Conservation (phyloP, 148 eudicot species). For the Vaccinium darrowii region DNA sequence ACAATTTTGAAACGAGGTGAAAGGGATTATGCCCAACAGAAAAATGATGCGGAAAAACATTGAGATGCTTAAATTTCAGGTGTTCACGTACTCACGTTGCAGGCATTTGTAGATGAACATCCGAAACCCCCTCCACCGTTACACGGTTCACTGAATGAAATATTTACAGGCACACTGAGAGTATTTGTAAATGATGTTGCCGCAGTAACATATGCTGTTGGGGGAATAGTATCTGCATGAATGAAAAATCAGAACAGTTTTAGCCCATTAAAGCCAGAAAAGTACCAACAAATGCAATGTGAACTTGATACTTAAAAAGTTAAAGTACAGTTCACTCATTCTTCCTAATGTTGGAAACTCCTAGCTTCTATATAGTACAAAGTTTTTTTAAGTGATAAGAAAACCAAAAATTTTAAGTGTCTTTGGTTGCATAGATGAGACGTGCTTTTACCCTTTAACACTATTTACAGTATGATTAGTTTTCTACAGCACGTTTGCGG, state of each 20-base stretch:
- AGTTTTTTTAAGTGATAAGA: background rate
- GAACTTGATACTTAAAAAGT: background rate
- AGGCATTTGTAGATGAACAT: slow-evolving; percentile 66
- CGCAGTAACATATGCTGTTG: slow-evolving; percentile 74
- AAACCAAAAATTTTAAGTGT: background rate
- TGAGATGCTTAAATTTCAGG: slow-evolving; percentile 5
- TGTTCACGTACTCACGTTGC: slow-evolving; percentile 78
- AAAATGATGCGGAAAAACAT: background rate
- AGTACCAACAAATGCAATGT: background rate
- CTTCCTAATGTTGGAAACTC: background rate
- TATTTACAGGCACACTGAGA: slow-evolving; percentile 52
- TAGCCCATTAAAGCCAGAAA: background rate
- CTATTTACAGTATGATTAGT: background rate
- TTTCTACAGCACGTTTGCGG: background rate
- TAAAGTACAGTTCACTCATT: background rate
- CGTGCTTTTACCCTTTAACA: background rate
- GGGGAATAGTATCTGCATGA: slow-evolving; percentile 72
- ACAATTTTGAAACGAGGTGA: background rate
- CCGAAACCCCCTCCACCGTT: slow-evolving; percentile 71
- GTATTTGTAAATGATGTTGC: slow-evolving; percentile 60
- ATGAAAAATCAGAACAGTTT: slow-evolving; percentile 11
- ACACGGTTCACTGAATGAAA: slow-evolving; percentile 85
- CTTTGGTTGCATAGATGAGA: background rate
- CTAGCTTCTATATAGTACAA: background rate
- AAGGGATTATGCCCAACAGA: background rate